Percentiles rank a stretch among this genome's conserved stretches.
Conservation (phyloP, 2,329 filamentous ascomycete genomes). For the Stenocarpella maydis region DNA sequence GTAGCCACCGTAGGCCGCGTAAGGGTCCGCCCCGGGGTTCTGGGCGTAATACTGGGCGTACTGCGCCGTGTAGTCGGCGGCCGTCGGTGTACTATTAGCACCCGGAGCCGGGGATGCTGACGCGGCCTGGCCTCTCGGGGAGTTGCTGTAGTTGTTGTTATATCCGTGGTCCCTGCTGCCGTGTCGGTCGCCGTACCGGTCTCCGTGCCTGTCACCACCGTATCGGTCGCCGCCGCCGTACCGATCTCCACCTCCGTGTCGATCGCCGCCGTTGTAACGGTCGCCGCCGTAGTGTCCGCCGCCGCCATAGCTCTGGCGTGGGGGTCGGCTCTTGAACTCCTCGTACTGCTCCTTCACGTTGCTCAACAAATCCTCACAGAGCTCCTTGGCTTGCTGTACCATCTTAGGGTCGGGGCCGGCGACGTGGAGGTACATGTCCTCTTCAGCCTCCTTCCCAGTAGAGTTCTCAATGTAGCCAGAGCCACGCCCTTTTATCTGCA, state of each 20-base stretch:
- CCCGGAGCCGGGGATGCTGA: conserved; percentile 49
- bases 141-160: conserved; percentile 23
- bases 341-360: conserved; percentile 93
- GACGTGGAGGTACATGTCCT: conserved; percentile 96
- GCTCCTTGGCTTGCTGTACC: conserved; percentile 85
- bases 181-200: conserved; percentile 44
- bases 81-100: conserved; percentile 52
- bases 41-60: conserved; percentile 82
- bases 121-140: conserved; percentile 22
- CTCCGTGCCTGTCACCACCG: conserved; percentile 45
- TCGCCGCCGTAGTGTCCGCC: conserved; percentile 45
- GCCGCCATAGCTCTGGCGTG: conserved; percentile 66
- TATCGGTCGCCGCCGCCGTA: conserved; percentile 50
- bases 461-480: conserved; percentile 92
- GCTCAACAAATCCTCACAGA: conserved; percentile 85
- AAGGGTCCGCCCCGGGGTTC: conserved; percentile 70
- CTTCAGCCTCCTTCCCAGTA: conserved; percentile 90
- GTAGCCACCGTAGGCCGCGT: conserved; percentile 91
- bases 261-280: conserved; percentile 47
- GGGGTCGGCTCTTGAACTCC: conserved; percentile 84
- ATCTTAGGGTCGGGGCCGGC: conserved; percentile 90
- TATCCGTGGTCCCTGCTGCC: conserved; percentile 37
- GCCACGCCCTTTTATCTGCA: conserved; percentile 96
- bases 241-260: conserved; percentile 51
- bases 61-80: conserved; percentile 76